Base-by-base conservation (phyloP, 2,329 filamentous ascomycete species). In the Pseudocercospora fijiensis region DNA sequence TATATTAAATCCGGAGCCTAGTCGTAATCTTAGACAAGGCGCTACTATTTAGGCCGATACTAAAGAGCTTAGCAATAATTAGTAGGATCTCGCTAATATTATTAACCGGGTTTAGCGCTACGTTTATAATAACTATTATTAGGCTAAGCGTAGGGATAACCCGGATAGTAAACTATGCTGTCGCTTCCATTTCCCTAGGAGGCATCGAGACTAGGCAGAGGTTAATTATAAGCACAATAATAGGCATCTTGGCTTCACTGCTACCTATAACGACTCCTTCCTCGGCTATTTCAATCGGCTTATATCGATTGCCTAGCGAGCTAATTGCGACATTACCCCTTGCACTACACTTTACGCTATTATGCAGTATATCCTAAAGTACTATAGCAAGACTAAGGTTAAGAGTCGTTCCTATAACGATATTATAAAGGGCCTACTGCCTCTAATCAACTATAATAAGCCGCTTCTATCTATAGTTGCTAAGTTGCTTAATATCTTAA, bases 171-270 rank as follows among this genome's bases (percentile, higher is more conserved):
- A 7, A 5, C 13, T 53, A 53, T 20, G 27, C 7, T 53, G 27
- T 26, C 11, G 49, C 4, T 53, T 53, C 22, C 11, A 26, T 11
- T 53, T 5, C 49, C 22, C 22, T 53, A 8, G 16, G 20, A 53
- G 27, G 7, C 8, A 22, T 10, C 49, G 49, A 5, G 16, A 26
- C 4, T n/a, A 53, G 49, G n/a, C 26, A 22, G 22, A 22, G 16
- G 49, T 53, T 53, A 53, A 53, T 53, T 22, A 53, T 10, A 26
- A 53, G 7, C 27, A 53, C 27, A 53, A 53, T 26, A n/a, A n/a
- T n/a, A n/a, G n/a, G n/a, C n/a, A n/a, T n/a, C n/a, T n/a, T n/a
- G n/a, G n/a, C 49, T 16, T 53, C 20, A 37, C 30, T 37, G 13
- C 30, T 37, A 37, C n/a, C n/a, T 37, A 37, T 37, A 37, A 37